These are phyloP conservation scores for Yarrowia sp. DNA, from an alignment of 805 yeast genomes.

Conservation along the genomic window DNA sequence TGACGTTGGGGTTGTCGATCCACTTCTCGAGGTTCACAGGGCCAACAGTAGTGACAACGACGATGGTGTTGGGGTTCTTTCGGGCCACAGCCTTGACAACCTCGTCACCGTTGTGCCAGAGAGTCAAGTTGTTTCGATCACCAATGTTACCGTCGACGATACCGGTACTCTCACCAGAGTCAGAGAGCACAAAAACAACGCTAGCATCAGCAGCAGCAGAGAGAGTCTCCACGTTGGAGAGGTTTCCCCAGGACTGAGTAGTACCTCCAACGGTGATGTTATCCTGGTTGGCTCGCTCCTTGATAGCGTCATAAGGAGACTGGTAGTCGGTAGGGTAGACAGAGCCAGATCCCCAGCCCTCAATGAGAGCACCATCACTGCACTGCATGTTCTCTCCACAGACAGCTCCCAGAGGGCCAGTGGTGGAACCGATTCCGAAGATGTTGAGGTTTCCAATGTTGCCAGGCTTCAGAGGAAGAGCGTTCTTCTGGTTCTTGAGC, in stretches of 20 bases:
- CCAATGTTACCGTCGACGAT: conserved; percentile 59
- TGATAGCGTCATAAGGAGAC: conserved; percentile 57
- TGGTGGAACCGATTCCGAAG: conserved; percentile 46
- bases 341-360: conserved; percentile 67
- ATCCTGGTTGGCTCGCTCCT: conserved; percentile 43
- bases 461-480: conserved; percentile 48
- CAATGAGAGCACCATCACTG: conserved; percentile 52
- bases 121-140: conserved; percentile 52
- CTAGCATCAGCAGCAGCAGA: conserved; percentile 45
- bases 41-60: conserved; percentile 60
- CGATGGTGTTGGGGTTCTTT: conserved; percentile 54
- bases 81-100: conserved; percentile 50
- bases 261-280: conserved; percentile 3
- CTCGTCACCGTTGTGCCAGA: conserved; percentile 60
- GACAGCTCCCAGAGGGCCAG: conserved; percentile 51
- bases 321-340: conserved; percentile 55
- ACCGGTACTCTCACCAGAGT: conserved; percentile 59
- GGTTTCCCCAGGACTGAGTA: not conserved
- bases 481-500: conserved; percentile 51
- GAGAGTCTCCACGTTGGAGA: not conserved
- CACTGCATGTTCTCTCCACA: conserved; percentile 52
- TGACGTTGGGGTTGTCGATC: conserved; percentile 57
- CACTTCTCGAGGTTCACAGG: conserved; percentile 57
- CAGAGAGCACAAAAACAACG: conserved; percentile 53
- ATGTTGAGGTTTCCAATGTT: conserved; percentile 42